Conservation (phyloP, 2,329 filamentous ascomycete genomes). For the Arthroderma uncinatum region DNA sequence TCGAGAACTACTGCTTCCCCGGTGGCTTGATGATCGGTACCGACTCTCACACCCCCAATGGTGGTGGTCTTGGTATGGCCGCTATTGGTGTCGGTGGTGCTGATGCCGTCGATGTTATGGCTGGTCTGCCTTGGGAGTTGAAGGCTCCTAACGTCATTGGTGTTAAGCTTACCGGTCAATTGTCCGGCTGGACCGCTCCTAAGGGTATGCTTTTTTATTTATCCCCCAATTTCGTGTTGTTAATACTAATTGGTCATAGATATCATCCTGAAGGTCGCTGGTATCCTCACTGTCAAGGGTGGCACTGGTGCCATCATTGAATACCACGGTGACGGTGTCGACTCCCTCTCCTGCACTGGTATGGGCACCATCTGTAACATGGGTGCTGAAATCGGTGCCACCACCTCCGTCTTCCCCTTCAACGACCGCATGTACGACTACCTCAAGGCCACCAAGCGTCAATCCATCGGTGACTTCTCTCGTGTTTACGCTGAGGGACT, state of each 20-base stretch:
- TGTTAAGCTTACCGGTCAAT: slow-evolving; percentile 80
- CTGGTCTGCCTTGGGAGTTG: slow-evolving; percentile 90
- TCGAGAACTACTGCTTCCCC: slow-evolving; percentile 99
- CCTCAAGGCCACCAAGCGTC: slow-evolving; percentile 79
- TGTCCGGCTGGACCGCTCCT: slow-evolving; percentile 84
- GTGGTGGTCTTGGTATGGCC: slow-evolving; percentile 86
- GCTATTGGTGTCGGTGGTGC: slow-evolving; percentile 96
- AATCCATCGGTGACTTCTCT: slow-evolving; percentile 81
- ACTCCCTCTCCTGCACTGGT: slow-evolving; percentile 67
- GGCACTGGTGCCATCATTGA: slow-evolving; percentile 73
- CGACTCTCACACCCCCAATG: slow-evolving; percentile 96
- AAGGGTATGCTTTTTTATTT: slow-evolving; percentile 52
- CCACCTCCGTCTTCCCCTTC: slow-evolving; percentile 93
- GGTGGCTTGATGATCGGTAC: slow-evolving; percentile 96
- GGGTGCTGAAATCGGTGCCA: slow-evolving; percentile 57
- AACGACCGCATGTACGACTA: slow-evolving; percentile 98
- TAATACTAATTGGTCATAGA: slow-evolving; percentile 42
- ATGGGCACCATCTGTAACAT: slow-evolving; percentile 73
- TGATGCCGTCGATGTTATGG: slow-evolving; percentile 98
- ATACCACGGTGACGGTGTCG: slow-evolving; percentile 55
- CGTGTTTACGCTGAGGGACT: slow-evolving; percentile 76
- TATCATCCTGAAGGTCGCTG: slow-evolving; percentile 94
- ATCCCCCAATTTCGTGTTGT: background rate
- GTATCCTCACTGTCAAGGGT: slow-evolving; percentile 94
- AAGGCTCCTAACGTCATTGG: slow-evolving; percentile 97